phyloP scores from a whole-genome alignment of 495 filamentous ascomycete genomes.

The Lophiotrema nucula region DNA sequence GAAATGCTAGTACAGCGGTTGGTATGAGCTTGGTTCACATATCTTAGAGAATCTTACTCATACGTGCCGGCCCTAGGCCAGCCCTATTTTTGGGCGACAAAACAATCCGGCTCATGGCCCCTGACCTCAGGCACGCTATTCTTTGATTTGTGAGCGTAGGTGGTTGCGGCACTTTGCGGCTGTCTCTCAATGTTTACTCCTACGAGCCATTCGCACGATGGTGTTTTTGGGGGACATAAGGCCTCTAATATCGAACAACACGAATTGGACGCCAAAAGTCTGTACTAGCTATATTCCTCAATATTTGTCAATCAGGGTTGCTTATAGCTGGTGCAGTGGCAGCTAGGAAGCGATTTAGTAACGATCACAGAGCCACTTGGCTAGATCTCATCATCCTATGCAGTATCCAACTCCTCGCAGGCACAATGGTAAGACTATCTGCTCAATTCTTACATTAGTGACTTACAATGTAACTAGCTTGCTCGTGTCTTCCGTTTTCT shows the following conservation, averaged over 20 bases:
- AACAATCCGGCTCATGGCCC: too few relatives aligned
- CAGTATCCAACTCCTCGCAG: neutral
- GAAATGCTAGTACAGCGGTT: too few relatives aligned
- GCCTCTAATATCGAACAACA: neutral
- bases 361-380: neutral
- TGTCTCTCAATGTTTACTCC: too few relatives aligned
- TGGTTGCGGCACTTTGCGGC: too few relatives aligned
- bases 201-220: too few relatives aligned
- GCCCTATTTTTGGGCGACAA: too few relatives aligned
- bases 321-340: neutral
- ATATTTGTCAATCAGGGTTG: neutral
- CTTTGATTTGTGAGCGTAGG: too few relatives aligned
- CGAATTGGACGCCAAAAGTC: neutral
- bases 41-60: too few relatives aligned
- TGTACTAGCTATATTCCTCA: neutral
- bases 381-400: neutral
- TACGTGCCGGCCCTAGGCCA: too few relatives aligned
- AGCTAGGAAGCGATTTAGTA: neutral
- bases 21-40: too few relatives aligned
- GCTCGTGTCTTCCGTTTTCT: neutral
- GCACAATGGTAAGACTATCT: neutral
- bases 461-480: neutral
- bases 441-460: neutral
- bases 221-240: too few relatives aligned
- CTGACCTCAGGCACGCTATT: too few relatives aligned